Base-by-base conservation (phyloP, 2,329 filamentous ascomycete genomes). In the Hypoxylon sp. region DNA sequence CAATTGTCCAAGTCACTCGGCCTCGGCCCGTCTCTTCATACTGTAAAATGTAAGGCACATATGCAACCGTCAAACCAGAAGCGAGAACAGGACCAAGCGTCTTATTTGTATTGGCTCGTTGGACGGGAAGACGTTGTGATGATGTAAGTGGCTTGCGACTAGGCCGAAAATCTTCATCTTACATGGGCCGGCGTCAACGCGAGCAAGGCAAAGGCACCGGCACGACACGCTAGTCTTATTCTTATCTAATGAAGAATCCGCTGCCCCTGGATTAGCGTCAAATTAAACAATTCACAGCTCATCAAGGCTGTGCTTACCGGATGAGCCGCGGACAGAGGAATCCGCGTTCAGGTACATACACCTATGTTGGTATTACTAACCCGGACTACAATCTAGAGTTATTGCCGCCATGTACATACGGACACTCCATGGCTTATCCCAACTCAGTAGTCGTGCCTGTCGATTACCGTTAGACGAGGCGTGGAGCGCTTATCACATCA, bases 361-460 rank as follows among this genome's bases (percentile, higher is more conserved):
- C n/a, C n/a, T n/a, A n/a, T n/a, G n/a, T 50, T 11, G 38, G 7
- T 51, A 20, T 53, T 51, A 32, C 30, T 54, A 24, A 24, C 51
- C 16, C 32, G 49, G 32, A 59, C 30, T 54, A 52, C 26, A 65
- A 28, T 45, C 26, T 42, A 50, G 61, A 12, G 12, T 61, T 50
- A 52, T 51, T 54, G 44, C 46, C 32, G 53, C 26, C 45, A 57
- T 40, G 24, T 42, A 36, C n/a, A n/a, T n/a, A n/a, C n/a, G n/a
- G n/a, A n/a, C n/a, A n/a, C 30, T 38, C 50, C 52, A 14, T 3
- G 14, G n/a, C 7, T 44, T 38, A 24, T 51, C 60, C 50, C 16
- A 48, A 65, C 58, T 32, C 24, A 51, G 69, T 56, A 71, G 32
- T 26, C 48, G 67, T 70, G 56, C 69, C 70, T 71, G 70, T 38